These are phyloP conservation scores for Penicillium sp. DNA, from an alignment of 2,329 filamentous ascomycete species.

Conservation along the genomic window DNA sequence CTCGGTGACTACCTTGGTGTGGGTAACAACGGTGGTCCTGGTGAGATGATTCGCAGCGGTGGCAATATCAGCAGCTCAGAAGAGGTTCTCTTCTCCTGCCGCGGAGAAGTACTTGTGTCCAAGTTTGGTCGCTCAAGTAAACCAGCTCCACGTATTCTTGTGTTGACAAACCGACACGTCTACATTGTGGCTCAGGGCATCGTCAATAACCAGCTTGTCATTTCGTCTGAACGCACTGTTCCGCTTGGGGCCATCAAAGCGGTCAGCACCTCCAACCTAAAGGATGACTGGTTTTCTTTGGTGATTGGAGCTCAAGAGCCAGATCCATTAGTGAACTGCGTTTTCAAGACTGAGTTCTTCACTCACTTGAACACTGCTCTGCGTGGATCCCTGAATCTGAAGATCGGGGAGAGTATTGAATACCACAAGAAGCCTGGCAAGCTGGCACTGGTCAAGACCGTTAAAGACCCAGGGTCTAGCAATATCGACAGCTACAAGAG, in stretches of 20 bases:
- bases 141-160: conserved; percentile 77
- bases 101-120: conserved; percentile 83
- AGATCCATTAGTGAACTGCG: conserved; percentile 88
- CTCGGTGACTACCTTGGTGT: conserved; percentile 93
- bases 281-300: conserved; percentile 96
- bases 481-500: conserved; percentile 90
- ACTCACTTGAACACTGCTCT: conserved; percentile 82
- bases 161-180: conserved; percentile 82
- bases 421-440: conserved; percentile 99
- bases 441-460: conserved; percentile 79
- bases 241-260: conserved; percentile 87
- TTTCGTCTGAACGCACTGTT: conserved; percentile 77
- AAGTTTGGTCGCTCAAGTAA: conserved; percentile 98
- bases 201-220: conserved; percentile 77
- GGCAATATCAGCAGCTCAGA: conserved; percentile 70
- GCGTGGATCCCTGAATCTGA: conserved; percentile 76
- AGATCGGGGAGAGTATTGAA: conserved; percentile 80
- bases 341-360: conserved; percentile 97
- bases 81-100: conserved; percentile 81
- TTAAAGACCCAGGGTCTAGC: conserved; percentile 77
- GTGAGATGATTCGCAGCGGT: conserved; percentile 74
- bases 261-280: conserved; percentile 74
- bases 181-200: conserved; percentile 86
- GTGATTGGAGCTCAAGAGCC: conserved; percentile 85
- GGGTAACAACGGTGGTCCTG: conserved; percentile 75